A percentile compares a stretch with the other conserved stretches of the same genome.
These are phyloP conservation scores for Orbilia quercus DNA, from an alignment of 2,329 filamentous ascomycete genomes.

Conservation along the genomic window DNA sequence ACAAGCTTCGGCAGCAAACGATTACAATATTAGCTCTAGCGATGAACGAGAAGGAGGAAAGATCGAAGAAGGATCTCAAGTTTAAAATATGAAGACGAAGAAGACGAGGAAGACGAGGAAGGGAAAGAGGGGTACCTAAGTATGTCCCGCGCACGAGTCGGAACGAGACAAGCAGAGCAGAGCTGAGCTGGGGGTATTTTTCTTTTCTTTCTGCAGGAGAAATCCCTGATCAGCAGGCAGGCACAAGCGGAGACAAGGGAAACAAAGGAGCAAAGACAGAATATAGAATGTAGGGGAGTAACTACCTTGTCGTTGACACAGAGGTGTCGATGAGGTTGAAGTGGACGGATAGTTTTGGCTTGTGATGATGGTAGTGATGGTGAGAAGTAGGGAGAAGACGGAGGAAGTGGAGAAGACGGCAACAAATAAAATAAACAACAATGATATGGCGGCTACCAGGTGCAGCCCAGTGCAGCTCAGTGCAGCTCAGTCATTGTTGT, in stretches of 20 bases:
- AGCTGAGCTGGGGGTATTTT: too few species aligned
- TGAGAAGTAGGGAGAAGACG: constrained; percentile 60
- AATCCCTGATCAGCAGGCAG: constrained; percentile 19
- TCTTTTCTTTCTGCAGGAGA: constrained; percentile 3
- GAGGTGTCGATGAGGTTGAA: too few species aligned
- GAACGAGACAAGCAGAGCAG: constrained; percentile 58
- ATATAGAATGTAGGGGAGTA: neutral
- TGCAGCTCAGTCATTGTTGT: too few species aligned
- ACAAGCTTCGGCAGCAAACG: constrained; percentile 47
- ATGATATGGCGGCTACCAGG: too few species aligned
- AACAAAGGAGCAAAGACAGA: too few species aligned
- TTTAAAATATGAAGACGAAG: constrained; percentile 20
- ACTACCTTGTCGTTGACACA: constrained; percentile 15
- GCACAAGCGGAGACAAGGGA: constrained; percentile 7
- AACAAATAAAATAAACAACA: constrained; percentile 3
- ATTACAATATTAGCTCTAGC: constrained; percentile 59
- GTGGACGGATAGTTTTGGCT: too few species aligned
- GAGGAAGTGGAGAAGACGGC: constrained; percentile 45
- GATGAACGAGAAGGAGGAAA: constrained; percentile 31
- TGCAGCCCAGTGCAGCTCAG: too few species aligned
- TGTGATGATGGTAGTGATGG: constrained; percentile 45
- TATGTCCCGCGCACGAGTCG: constrained; percentile 56
- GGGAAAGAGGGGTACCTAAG: constrained; percentile 47
- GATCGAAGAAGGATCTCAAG: constrained; percentile 20
- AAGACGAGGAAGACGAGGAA: too few species aligned